Base-by-base conservation (phyloP, 1,139 yeast species). In the Suhomyces yuchorum region DNA sequence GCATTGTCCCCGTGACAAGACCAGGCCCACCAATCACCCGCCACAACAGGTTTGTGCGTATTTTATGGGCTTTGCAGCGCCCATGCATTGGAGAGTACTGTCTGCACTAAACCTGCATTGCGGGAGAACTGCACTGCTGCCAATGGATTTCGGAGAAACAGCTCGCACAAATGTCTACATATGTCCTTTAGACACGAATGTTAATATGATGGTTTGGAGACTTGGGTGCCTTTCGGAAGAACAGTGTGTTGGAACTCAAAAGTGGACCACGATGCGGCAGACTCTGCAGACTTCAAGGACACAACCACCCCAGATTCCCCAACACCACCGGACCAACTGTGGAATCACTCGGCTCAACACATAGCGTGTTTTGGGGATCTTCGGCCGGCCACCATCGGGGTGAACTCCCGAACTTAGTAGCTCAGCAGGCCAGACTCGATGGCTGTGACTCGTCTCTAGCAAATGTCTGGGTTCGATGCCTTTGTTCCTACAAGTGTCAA, bases 71-170 rank as follows among this genome's bases (percentile, higher is more conserved):
- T 9, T 14, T 30, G 34, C 34, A 30, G 17, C 33, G 8, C 18
- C 30, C 34, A 15, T 30, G 34, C 34, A 14, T 15, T 30, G 18
- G 6, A 30, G 18, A 30, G 14, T 30, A 8, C 7, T 30, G 30
- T 15, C 34, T 30, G 11, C 34, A 14, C 34, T 14, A 30, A 30
- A 15, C 34, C 34, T 30, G 34, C 34, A 30, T 30, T 15, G 24
- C 42, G 46, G 46, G 46, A 43, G 46, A 43, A 43, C 46, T 15
- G 35, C 38, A 33, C 30, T 24, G 14, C 1, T 8, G 34, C 42
- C 15, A 22, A 19, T 15, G 9, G 12, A 4, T n/a, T 33, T 38
- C 46, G 46, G 46, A 43, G 46, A 43, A 43, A 43, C 46, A 36
- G 18, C 39, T 19, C 35, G 8, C 14, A 32, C 26, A 38, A 30